Evolutionary conservation across 768 basidiomycete genomes (phyloP).

Genomic region (Terana coerulea): DNA sequence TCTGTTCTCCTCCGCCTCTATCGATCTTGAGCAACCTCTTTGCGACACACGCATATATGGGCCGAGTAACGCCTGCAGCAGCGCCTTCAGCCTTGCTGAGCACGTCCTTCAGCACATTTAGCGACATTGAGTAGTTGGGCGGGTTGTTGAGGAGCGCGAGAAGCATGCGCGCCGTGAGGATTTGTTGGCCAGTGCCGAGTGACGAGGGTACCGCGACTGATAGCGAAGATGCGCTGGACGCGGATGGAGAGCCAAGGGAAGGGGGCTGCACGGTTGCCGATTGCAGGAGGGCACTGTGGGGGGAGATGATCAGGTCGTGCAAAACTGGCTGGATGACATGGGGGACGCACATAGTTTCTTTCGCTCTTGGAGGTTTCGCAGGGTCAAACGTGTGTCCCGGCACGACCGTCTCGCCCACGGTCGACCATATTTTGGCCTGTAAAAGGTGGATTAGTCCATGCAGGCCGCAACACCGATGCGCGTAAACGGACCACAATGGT

Average conservation of each 20-base stretch:
- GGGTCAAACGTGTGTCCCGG: conserved; percentile 44
- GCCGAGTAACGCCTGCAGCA: conserved; percentile 46
- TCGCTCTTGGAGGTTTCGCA: conserved; percentile 45
- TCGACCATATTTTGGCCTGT: conserved; percentile 67
- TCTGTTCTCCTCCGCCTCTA: conserved; percentile 68
- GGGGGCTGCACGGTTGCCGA: conserved; percentile 48
- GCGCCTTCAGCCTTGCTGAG: conserved; percentile 37
- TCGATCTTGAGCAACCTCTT: conserved; percentile 78
- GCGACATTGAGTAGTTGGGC: conserved; percentile 52
- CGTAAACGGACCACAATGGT: conserved; percentile 50
- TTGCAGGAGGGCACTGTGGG: conserved; percentile 52
- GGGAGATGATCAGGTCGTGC: conserved; percentile 3
- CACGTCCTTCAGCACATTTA: conserved; percentile 59
- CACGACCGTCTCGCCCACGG: conserved; percentile 61
- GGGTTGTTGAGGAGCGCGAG: conserved; percentile 51
- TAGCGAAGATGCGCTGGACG: conserved; percentile 50
- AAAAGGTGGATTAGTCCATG: background rate
- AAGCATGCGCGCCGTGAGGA: conserved; percentile 67
- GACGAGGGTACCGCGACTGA: conserved; percentile 27
- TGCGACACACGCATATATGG: conserved; percentile 76
- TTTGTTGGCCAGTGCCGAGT: conserved; percentile 61
- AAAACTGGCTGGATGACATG: background rate
- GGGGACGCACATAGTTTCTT: conserved; percentile 56
- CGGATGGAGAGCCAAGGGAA: conserved; percentile 51
- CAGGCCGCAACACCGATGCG: background rate